Conservation (phyloP, 2,329 filamentous ascomycete species). For the Penicillium sp. region DNA sequence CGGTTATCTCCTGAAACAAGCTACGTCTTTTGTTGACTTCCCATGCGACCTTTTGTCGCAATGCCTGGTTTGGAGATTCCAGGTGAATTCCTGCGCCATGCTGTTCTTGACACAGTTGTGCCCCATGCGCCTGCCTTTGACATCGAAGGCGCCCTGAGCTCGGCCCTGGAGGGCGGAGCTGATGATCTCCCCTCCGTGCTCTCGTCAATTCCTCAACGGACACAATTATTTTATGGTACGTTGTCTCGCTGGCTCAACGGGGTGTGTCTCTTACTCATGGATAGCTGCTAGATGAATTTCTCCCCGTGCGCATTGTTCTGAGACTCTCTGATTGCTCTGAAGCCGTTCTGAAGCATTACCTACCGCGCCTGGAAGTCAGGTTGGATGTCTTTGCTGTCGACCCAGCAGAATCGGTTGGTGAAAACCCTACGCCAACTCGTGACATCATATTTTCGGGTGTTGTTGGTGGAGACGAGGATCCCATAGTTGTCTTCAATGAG, state of each 20-base stretch:
- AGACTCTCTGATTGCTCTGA: conserved; percentile 54
- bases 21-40: conserved; percentile 11
- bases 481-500: conserved; percentile 47
- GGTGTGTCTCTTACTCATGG: conserved; percentile 51
- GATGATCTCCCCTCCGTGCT: conserved; percentile 48
- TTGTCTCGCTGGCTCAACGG: background rate
- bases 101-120: conserved; percentile 46
- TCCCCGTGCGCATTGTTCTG: conserved; percentile 54
- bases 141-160: conserved; percentile 42
- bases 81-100: conserved; percentile 44
- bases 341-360: conserved; percentile 48
- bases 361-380: conserved; percentile 52
- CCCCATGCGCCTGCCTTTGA: conserved; percentile 44
- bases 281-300: conserved; percentile 55
- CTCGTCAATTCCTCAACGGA: conserved; percentile 52
- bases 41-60: conserved; percentile 29
- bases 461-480: conserved; percentile 42
- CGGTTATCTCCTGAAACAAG: conserved; percentile 19
- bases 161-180: conserved; percentile 47
- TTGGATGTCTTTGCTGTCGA: conserved; percentile 52
- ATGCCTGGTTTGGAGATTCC: conserved; percentile 41
- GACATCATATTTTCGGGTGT: conserved; percentile 47
- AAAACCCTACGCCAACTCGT: conserved; percentile 37
- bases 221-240: conserved; percentile 55
- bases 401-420: conserved; percentile 43